Conservation (phyloP, 2,329 filamentous ascomycete species). For the Aphanocladium album region DNA sequence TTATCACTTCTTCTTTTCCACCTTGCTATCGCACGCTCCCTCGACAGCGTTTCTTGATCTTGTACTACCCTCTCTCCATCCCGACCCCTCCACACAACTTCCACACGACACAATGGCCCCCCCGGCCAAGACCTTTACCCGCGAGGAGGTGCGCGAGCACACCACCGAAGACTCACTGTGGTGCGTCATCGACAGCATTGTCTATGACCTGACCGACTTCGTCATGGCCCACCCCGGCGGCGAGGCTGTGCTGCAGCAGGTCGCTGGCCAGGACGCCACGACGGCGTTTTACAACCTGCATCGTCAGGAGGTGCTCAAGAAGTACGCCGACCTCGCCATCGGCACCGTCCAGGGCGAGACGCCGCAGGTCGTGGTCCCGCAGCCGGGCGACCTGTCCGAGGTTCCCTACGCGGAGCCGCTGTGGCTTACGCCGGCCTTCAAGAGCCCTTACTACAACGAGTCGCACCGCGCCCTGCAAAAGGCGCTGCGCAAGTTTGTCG, state of each 20-base stretch:
- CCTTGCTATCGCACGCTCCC: too few relatives aligned
- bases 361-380: slow-evolving; percentile 64
- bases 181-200: slow-evolving; percentile 80
- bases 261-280: slow-evolving; percentile 78
- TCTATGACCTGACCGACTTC: slow-evolving; percentile 85
- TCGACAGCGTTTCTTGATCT: too few relatives aligned
- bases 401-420: slow-evolving; percentile 83
- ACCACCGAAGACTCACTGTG: slow-evolving; percentile 71
- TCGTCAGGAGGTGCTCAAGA: slow-evolving; percentile 79
- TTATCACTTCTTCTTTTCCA: background rate
- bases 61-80: background rate
- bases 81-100: background rate
- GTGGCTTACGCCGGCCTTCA: slow-evolving; percentile 74
- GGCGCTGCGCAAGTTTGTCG: slow-evolving; percentile 68
- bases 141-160: slow-evolving; percentile 67
- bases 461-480: slow-evolving; percentile 64
- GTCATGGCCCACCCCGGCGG: slow-evolving; percentile 81
- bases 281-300: slow-evolving; percentile 87
- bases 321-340: slow-evolving; percentile 70
- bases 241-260: slow-evolving; percentile 71
- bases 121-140: slow-evolving; percentile 48
- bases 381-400: slow-evolving; percentile 65
- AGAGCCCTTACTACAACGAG: slow-evolving; percentile 75
- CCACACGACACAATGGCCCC: slow-evolving; percentile 26
- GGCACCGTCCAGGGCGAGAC: slow-evolving; percentile 72